A percentile compares a stretch with the other conserved stretches of the same genome.
Conservation (phyloP, 257 asterid species). For the Capsicum chinense region DNA sequence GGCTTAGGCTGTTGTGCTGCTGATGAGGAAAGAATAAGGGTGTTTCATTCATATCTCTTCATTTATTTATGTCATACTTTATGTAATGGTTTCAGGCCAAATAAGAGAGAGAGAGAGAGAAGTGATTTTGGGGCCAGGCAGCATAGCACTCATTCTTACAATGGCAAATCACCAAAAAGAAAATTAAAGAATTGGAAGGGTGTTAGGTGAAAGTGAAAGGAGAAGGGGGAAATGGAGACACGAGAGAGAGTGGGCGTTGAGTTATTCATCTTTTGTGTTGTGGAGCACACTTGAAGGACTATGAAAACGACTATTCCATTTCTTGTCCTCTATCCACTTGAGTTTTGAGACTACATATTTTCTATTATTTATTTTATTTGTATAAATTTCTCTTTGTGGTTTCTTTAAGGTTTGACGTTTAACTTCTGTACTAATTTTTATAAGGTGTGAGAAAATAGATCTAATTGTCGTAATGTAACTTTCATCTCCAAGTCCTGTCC, state of each 20-base stretch:
- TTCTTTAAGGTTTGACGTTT: no score
- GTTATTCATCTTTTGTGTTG: slow-evolving; percentile 24
- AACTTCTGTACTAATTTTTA: no score
- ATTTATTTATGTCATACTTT: slow-evolving; percentile 27
- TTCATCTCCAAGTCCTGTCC: no score
- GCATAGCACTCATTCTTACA: background rate
- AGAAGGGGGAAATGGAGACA: slow-evolving; percentile 12
- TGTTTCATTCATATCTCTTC: background rate
- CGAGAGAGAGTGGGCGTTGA: slow-evolving; percentile 24
- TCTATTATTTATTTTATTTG: no score
- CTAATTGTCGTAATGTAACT: no score
- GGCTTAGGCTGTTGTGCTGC: background rate
- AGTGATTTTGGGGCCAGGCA: slow-evolving; percentile 8
- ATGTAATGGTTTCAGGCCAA: slow-evolving; percentile 32
- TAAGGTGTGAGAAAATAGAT: no score
- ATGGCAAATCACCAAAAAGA: slow-evolving; percentile 25
- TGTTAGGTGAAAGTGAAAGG: slow-evolving; percentile 28
- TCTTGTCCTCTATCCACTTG: background rate
- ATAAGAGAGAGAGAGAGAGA: slow-evolving; percentile 13
- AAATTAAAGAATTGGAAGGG: slow-evolving; percentile 23
- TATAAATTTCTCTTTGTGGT: no score
- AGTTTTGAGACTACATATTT: no score
- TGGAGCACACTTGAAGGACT: slow-evolving; percentile 30
- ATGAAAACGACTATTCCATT: slow-evolving; percentile 8
- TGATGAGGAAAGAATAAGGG: slow-evolving; percentile 2